Percentiles rank a stretch among this genome's conserved stretches.
Conservation (phyloP, 2,329 filamentous ascomycete genomes). For the Drechslera avenae region DNA sequence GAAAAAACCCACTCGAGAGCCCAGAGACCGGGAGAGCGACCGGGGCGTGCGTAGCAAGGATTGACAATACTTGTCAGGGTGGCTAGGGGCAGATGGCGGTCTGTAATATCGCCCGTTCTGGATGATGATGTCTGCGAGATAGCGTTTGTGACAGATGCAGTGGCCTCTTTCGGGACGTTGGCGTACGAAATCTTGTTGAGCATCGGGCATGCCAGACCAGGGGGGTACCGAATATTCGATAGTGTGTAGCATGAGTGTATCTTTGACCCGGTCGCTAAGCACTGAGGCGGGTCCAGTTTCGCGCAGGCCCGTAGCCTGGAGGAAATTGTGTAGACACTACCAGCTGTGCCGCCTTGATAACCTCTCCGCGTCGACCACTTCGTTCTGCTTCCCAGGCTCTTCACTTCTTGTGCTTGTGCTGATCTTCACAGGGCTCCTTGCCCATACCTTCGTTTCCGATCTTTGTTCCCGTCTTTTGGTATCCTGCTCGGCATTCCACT, state of each 20-base stretch:
- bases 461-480: conserved; percentile 1
- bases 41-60: conserved; percentile 8
- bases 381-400: conserved; percentile 5
- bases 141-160: conserved; percentile 15
- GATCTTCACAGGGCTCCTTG: conserved; percentile 14
- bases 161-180: conserved; percentile 10
- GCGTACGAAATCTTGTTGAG: conserved; percentile 13
- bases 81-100: conserved; percentile 5
- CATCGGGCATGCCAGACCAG: conserved; percentile 15
- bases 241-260: conserved; percentile 18
- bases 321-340: conserved; percentile 15
- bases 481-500: conserved; percentile 6
- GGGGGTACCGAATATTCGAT: conserved; percentile 14
- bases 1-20: background rate
- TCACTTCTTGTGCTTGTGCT: conserved; percentile 6
- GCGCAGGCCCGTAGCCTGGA: conserved; percentile 4
- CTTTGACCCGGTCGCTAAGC: conserved; percentile 9
- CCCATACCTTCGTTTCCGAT: conserved; percentile 14
- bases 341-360: conserved; percentile 16
- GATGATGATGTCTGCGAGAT: conserved; percentile 8
- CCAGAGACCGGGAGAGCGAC: conserved; percentile 12
- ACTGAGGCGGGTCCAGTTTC: conserved; percentile 6
- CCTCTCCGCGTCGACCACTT: conserved; percentile 13
- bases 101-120: conserved; percentile 9
- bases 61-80: conserved; percentile 9